Base-by-base conservation (phyloP, 768 basidiomycete species). In the Mycena crocata region DNA sequence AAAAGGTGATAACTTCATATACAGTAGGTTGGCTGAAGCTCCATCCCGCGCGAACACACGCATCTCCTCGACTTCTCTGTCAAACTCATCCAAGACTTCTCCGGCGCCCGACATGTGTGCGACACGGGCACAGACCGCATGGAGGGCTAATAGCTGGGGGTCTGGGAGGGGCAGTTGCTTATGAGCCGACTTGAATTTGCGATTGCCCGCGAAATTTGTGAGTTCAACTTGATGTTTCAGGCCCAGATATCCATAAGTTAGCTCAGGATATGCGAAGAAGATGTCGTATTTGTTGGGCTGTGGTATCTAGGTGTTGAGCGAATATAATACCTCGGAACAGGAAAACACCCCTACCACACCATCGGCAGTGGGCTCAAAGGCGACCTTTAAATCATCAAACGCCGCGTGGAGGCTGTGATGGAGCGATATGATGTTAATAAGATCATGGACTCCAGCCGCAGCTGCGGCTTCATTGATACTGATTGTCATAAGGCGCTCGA, bases 111-210 rank as follows among this genome's bases (percentile, higher is more conserved):
- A 71, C 34, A 66, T 52, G 61, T 70, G 68, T 28, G 66, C 63
- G 40, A 73, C 72, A n/a, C 71, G 59, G 40, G 57, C 73, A 48
- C 70, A 73, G 26, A 67, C 68, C 28, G 73, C 73, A 34, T 67
- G 73, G 44, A 74, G 65, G 40, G 68, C 72, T n/a, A 73, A 34
- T 14, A 69, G 54, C 23, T 51, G 57, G 31, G 57, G 72, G 21
- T 66, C 64, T 17, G 72, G 72, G 30, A 70, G 64, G 5, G 60
- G 64, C 42, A 66, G 64, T 19, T 44, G 24, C 39, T 55, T 48
- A 39, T 39, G 37, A n/a, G 48, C 55, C 52, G 42, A 28, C 48
- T 54, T 65, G 56, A 57, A 58, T 48, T 46, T 54, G 57, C 40
- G 39, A 31, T 23, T 51, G 26, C 37, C 37, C 21, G 51, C 58